A percentile compares a stretch with the other conserved stretches of the same genome.
phyloP scores from a whole-genome alignment of 208 protist genomes.

The Acanthamoeba castellanii region DNA sequence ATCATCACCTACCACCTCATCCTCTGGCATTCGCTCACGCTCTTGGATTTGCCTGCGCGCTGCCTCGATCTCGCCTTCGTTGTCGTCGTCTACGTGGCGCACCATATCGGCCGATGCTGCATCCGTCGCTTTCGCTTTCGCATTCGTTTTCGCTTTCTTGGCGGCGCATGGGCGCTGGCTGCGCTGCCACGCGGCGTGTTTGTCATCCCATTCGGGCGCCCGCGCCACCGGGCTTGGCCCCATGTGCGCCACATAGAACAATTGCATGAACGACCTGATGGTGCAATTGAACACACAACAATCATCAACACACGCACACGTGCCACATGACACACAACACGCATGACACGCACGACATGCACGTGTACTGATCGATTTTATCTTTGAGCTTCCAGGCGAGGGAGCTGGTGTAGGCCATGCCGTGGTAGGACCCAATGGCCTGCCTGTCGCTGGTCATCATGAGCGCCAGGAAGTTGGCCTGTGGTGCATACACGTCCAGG shows the following conservation, averaged over 20 bases:
- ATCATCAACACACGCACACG: background rate
- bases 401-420: background rate
- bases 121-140: no score
- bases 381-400: slow-evolving; percentile 18
- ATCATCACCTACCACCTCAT: no score
- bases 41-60: no score
- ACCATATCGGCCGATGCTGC: no score
- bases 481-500: background rate
- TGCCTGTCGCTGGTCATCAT: background rate
- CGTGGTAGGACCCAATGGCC: background rate
- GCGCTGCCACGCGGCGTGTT: background rate
- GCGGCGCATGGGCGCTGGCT: no score
- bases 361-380: background rate
- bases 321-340: no score
- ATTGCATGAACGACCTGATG: background rate
- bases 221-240: background rate
- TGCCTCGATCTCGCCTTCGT: no score
- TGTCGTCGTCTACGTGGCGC: no score
- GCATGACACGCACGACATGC: background rate
- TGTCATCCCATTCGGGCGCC: background rate
- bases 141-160: no score
- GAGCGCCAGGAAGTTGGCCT: background rate
- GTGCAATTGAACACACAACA: background rate
- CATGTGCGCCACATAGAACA: background rate
- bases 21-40: no score